These are phyloP conservation scores for Leishmania tropica DNA, from an alignment of 208 protist genomes.

Conservation along the genomic window DNA sequence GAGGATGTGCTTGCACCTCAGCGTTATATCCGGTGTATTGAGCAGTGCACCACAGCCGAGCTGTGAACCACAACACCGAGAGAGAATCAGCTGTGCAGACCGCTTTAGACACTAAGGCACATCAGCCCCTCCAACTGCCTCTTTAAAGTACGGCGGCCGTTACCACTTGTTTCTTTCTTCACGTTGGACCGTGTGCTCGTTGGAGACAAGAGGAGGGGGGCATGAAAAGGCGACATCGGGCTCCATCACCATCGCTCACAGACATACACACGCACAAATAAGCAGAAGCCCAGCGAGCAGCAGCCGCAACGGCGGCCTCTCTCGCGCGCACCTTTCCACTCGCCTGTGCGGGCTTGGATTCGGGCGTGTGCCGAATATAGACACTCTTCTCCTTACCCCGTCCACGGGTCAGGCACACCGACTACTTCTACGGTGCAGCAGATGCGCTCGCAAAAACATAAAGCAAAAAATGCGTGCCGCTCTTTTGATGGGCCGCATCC, in stretches of 20 bases:
- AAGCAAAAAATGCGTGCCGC: conserved; percentile 13
- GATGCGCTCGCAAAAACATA: neutral
- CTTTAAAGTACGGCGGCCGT: neutral
- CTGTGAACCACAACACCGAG: neutral
- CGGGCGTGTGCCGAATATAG: neutral
- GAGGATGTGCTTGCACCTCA: neutral
- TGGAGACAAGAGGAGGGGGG: neutral
- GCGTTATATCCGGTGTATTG: neutral
- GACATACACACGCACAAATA: neutral
- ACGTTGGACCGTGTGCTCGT: neutral
- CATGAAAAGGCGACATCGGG: neutral
- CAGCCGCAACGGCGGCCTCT: neutral
- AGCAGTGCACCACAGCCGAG: neutral
- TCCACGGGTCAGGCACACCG: neutral
- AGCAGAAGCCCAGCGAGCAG: neutral
- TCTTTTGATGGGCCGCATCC: neutral
- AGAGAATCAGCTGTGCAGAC: neutral
- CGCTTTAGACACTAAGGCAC: neutral
- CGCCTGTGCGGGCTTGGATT: neutral
- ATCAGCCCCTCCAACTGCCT: neutral
- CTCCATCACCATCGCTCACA: neutral
- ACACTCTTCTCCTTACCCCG: neutral
- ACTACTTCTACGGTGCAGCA: neutral
- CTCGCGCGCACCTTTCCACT: neutral
- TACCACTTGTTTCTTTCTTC: neutral